Conservation (phyloP, 73 alveolate genomes). For the Paramecium tetraurelia region DNA sequence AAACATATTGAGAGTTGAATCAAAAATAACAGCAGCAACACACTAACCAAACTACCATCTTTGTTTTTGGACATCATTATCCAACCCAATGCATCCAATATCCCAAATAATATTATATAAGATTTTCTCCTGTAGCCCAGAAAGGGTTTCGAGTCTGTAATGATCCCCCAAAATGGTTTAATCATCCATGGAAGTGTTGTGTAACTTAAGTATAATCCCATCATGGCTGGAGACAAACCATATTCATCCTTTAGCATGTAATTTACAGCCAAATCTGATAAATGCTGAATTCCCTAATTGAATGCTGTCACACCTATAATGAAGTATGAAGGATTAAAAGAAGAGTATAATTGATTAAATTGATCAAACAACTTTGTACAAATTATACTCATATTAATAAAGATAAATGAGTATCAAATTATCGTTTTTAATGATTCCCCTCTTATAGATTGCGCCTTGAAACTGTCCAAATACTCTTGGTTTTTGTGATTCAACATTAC, state of each 20-base stretch:
- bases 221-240: constrained; percentile 61
- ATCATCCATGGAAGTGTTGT: constrained; percentile 80
- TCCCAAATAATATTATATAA: constrained; percentile 81
- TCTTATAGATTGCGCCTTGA: not conserved
- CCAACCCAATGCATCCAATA: constrained; percentile 79
- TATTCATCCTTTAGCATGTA: constrained; percentile 65
- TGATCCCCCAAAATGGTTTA: constrained; percentile 94
- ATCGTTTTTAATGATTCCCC: not conserved
- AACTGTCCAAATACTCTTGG: not conserved
- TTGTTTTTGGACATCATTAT: not conserved
- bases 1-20: constrained; percentile 63
- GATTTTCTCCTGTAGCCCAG: constrained; percentile 83
- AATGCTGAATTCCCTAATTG: constrained; percentile 36
- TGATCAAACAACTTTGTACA: not conserved
- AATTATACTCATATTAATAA: not conserved
- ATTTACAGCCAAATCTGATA: constrained; percentile 65
- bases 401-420: not conserved
- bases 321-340: constrained; percentile 19
- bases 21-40: constrained; percentile 33
- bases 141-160: constrained; percentile 89
- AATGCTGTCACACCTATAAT: constrained; percentile 24
- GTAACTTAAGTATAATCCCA: constrained; percentile 52
- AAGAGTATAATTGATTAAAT: not conserved
- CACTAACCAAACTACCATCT: not conserved
- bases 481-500: not conserved